Evolutionary conservation across 148 eudicot genomes (phyloP), one percentile per base, ranked within the genome.

Genomic region (Chenopodium formosanum): DNA sequence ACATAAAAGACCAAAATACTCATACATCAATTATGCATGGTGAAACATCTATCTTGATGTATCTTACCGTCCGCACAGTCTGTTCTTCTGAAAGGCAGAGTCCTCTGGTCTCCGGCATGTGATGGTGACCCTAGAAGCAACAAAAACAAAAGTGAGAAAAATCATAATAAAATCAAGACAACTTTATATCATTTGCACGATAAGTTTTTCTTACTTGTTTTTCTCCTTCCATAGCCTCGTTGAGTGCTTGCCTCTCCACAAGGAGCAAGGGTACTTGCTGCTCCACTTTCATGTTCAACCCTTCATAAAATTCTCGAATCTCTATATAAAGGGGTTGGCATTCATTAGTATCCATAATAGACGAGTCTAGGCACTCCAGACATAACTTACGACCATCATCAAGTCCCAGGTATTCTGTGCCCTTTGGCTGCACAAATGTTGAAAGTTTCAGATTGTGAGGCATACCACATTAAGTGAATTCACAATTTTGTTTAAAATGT

Each of bases 171-270:
- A 68, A 74, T 16, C 48, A 48, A 73, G 19, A 48, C 6, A 32
- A 70, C 7, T 37, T 10, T n/a, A 75, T 14, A 40, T 58, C 64
- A 31, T 53, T 70, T 48, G 0, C 3, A 70, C 9, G 0, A 44
- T 0, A 11, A 19, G 48, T 10, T 10, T 7, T 37, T 88, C 0
- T 85, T 83, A 96, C 99, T 84, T 86, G 91, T 75, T 91, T 96
- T 83, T 96, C 99, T 75, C 99, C 99, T 86, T 94, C 99, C 98
- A 96, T 92, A 86, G 99, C 99, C 88, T 94, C 99, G 73, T 96
- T 96, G 25, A 96, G 87, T 52, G 99, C 99, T 85, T 91, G 97
- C 83, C 99, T 94, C 91, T 96, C 99, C 17, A 96, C 99, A 82
- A 96, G 87, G 58, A 96, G 95, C 34, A 96, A 77, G 1, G 99